Conservation (phyloP, 371 early-diverging fungal genomes). For the Lichtheimia hyalospora region DNA sequence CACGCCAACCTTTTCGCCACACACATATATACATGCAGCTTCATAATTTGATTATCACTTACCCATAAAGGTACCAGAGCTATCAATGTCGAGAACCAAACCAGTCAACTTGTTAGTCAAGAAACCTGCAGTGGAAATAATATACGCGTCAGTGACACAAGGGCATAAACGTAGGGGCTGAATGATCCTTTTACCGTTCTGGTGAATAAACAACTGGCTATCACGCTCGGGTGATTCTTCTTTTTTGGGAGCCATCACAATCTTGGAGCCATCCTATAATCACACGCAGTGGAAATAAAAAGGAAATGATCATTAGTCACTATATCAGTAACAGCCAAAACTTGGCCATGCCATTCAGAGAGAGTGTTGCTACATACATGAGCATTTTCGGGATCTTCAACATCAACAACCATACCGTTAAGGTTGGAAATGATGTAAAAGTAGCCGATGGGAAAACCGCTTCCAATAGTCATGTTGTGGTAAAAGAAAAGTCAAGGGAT, state of each 20-base stretch:
- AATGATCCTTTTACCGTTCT: constrained; percentile 23
- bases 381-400: constrained; percentile 20
- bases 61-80: constrained; percentile 35
- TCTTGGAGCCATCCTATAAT: constrained; percentile 14
- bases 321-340: not conserved
- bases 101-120: constrained; percentile 37
- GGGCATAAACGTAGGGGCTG: too few species aligned
- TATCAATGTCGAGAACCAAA: constrained; percentile 36
- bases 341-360: not conserved
- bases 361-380: constrained; percentile 10
- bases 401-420: constrained; percentile 21
- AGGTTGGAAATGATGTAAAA: constrained; percentile 24
- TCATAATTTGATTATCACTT: not conserved
- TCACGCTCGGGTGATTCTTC: constrained; percentile 18
- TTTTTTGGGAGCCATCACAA: constrained; percentile 7
- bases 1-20: not conserved
- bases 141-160: too few species aligned
- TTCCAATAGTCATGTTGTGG: constrained; percentile 26
- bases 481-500: constrained; percentile 4
- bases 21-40: not conserved
- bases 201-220: constrained; percentile 17
- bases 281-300: not conserved
- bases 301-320: not conserved
- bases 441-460: constrained; percentile 28
- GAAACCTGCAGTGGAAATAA: constrained; percentile 22